Percentiles rank a stretch among this genome's conserved stretches.
Evolutionary conservation across 2,329 filamentous ascomycete species (phyloP).

Genomic region (Cladosporium sp.): DNA sequence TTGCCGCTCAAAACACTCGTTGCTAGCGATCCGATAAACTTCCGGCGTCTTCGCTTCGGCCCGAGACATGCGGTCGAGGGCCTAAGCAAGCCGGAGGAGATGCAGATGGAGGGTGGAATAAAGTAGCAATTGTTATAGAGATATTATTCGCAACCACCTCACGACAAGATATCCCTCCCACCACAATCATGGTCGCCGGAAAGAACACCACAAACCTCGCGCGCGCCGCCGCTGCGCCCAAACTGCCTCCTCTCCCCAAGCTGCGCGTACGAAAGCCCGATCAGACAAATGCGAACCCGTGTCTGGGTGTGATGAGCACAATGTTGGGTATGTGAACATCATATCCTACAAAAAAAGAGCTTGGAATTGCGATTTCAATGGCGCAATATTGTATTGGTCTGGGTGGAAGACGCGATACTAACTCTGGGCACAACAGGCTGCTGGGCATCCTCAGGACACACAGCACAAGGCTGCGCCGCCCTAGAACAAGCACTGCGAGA

Average conservation of each 20-base stretch:
- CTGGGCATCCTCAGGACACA: constrained; percentile 79
- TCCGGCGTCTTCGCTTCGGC: neutral
- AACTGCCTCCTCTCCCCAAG: constrained; percentile 61
- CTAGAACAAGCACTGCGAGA: constrained; percentile 62
- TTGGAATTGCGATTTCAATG: too few relatives aligned
- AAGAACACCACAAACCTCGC: constrained; percentile 35
- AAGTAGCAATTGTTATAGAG: neutral
- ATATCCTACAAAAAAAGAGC: too few relatives aligned
- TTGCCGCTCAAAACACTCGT: neutral
- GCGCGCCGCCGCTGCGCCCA: constrained; percentile 42
- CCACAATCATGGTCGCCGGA: constrained; percentile 35
- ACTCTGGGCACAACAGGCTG: constrained; percentile 58
- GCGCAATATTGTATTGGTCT: constrained; percentile 1
- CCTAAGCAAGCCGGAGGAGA: neutral
- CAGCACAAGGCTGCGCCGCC: constrained; percentile 57
- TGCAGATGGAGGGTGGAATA: neutral
- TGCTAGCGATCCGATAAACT: neutral
- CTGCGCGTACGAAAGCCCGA: constrained; percentile 66
- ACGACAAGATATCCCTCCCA: neutral
- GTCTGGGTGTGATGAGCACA: constrained; percentile 64
- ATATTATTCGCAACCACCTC: neutral
- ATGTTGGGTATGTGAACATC: constrained; percentile 65
- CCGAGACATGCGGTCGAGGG: neutral
- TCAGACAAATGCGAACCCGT: constrained; percentile 62
- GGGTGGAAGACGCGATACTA: neutral